Evolutionary conservation across 768 basidiomycete genomes (phyloP).

Genomic region (Hypholoma sublateritium): DNA sequence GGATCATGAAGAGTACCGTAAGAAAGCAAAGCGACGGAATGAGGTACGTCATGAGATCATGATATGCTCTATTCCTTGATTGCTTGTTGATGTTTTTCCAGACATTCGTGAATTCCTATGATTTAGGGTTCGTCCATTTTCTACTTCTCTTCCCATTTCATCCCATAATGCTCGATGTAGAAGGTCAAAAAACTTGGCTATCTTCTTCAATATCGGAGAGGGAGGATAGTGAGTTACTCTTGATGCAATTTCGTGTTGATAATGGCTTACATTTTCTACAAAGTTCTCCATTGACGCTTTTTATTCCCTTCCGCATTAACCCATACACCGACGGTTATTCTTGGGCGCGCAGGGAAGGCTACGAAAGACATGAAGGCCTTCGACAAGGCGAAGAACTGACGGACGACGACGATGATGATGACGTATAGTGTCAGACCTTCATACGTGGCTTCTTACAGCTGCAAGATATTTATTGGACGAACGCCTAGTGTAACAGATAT

Average conservation of each 20-base stretch:
- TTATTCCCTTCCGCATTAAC: conserved; percentile 76
- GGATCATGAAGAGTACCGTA: conserved; percentile 79
- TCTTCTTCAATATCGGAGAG: conserved; percentile 87
- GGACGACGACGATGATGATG: conserved; percentile 72
- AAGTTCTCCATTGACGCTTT: conserved; percentile 76
- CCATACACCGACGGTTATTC: conserved; percentile 84
- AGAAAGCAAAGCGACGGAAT: conserved; percentile 63
- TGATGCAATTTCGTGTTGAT: neutral
- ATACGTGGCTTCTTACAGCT: neutral
- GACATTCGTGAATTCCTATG: conserved; percentile 89
- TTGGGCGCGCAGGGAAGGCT: conserved; percentile 74
- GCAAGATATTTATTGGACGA: neutral
- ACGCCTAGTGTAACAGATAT: conserved; percentile 12
- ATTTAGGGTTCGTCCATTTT: conserved; percentile 64
- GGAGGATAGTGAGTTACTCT: conserved; percentile 71
- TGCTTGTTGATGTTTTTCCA: conserved; percentile 22
- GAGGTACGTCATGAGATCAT: conserved; percentile 46
- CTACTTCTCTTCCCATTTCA: neutral
- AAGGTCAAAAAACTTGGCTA: conserved; percentile 62
- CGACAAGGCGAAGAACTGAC: conserved; percentile 85
- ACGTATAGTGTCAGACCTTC: conserved; percentile 18
- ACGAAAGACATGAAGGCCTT: conserved; percentile 60
- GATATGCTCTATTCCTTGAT: neutral
- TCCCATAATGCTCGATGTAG: conserved; percentile 24
- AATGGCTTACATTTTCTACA: neutral